Evolutionary conservation across 192 early-diverging fungal species (phyloP).

Genomic region (Podila epigama): DNA sequence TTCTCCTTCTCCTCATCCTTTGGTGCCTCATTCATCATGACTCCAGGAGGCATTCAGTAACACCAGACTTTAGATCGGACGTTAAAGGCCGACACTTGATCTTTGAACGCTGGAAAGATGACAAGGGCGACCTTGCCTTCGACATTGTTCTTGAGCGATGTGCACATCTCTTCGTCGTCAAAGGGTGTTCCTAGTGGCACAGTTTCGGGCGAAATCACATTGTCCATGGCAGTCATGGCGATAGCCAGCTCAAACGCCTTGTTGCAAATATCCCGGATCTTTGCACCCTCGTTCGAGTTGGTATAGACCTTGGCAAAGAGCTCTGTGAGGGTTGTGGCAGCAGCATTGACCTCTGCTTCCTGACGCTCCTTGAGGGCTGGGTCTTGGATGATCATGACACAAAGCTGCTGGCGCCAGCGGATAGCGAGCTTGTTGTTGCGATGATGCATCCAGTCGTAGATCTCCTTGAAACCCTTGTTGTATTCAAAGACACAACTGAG

Average conservation of each 20-base stretch:
- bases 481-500: constrained; percentile 33
- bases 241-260: constrained; percentile 43
- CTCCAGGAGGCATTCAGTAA: not conserved
- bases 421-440: constrained; percentile 37
- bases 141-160: constrained; percentile 37
- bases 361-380: constrained; percentile 17
- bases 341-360: constrained; percentile 22
- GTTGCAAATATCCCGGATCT: constrained; percentile 34
- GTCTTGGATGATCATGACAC: constrained; percentile 31
- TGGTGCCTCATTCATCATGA: not conserved
- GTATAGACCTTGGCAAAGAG: constrained; percentile 28
- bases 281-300: constrained; percentile 37
- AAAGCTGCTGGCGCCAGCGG: constrained; percentile 46
- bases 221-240: constrained; percentile 39
- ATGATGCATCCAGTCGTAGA: constrained; percentile 38
- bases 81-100: constrained; percentile 22
- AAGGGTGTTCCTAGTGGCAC: constrained; percentile 14
- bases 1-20: not conserved
- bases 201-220: constrained; percentile 11
- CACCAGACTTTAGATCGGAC: constrained; percentile 46
- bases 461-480: constrained; percentile 47
- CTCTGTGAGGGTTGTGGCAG: constrained; percentile 12
- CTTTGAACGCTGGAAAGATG: constrained; percentile 37
- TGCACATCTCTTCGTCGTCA: constrained; percentile 41
- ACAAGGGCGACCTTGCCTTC: constrained; percentile 46